Base-by-base conservation (phyloP, 2,329 filamentous ascomycete genomes). In the Anthostomella pinea region DNA sequence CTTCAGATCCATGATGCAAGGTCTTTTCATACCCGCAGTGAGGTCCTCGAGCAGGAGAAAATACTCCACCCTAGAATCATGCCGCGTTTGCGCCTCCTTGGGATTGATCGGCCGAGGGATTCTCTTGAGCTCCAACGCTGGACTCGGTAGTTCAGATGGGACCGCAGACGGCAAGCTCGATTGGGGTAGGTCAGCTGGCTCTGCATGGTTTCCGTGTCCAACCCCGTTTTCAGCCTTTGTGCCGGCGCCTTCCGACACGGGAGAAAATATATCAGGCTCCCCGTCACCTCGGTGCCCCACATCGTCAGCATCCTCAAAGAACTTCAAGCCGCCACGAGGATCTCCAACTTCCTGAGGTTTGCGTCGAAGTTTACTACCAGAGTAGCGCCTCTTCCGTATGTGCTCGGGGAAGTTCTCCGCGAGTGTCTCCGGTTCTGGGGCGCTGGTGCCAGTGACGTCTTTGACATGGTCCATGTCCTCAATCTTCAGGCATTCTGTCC, bases 1-100 rank as follows among this genome's bases (percentile, higher is more conserved):
- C 61, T 98, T 98, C 45, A 98, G 72, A 59, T 98, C 93, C 63
- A 98, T 85, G 41, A 98, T 95, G 64, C 93, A 97, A 5, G 93
- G 93, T 33, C 86, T 82, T 58, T 88, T 90, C 93, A 98, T 97
- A 21, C 91, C 91, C 2, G 91, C 87, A 1, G 93, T 98, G 30
- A 98, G 75, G 59, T 98, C 93, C 63, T 98, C 93, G 8, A 98
- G 69, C 1, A 98, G 73, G 10, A 98, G 70, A 59, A 98, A 98
- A 58, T 91, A 95, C 54, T 96, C 87, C 4, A 95, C 86, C 20
- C 91, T 81, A 3, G 72, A 72, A 38, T 78, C 73, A 10, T 65
- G 67, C 52, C 77, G 74, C 8, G 73, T 75, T 53, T 86, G 82
- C 1, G 84, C 85, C 57, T 88, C 83, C 61, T 88, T 88, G 2